Percentiles rank a stretch among this genome's conserved stretches.
phyloP scores from a whole-genome alignment of 192 early-diverging fungal species.

The Entomortierella beljakovae region DNA sequence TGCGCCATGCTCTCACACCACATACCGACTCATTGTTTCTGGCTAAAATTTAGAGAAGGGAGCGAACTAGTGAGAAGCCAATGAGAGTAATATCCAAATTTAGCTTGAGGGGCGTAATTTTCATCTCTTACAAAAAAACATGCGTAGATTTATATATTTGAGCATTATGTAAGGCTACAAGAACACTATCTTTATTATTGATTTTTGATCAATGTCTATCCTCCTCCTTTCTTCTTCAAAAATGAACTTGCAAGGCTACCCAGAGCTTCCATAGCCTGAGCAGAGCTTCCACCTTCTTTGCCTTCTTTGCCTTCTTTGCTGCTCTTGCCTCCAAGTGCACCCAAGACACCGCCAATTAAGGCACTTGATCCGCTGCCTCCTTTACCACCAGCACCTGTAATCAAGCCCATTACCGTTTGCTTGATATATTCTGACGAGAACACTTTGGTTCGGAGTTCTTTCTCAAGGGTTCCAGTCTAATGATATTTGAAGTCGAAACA shows the following conservation, averaged over 20 bases:
- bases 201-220: not conserved
- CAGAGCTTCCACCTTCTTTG: no score
- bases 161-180: no score
- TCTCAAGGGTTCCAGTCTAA: conserved; percentile 26
- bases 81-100: not conserved
- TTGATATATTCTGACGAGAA: conserved; percentile 50
- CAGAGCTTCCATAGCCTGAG: conserved; percentile 9
- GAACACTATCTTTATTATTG: not conserved
- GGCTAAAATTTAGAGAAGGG: conserved; percentile 47
- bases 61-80: conserved; percentile 9
- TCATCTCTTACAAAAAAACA: not conserved
- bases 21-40: conserved; percentile 53
- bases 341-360: conserved; percentile 12
- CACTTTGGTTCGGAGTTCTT: conserved; percentile 41
- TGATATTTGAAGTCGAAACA: not conserved
- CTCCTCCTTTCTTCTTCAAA: conserved; percentile 14
- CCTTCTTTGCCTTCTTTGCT: not conserved
- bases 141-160: no score
- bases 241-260: conserved; percentile 20
- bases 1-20: conserved; percentile 9
- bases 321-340: not conserved
- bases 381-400: conserved; percentile 14
- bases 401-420: conserved; percentile 21
- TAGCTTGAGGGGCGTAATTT: conserved; percentile 9
- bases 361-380: conserved; percentile 8